A percentile compares a stretch with the other conserved stretches of the same genome.
Conservation (phyloP, 2,329 filamentous ascomycete species). For the Scleromitrula shiraiana region DNA sequence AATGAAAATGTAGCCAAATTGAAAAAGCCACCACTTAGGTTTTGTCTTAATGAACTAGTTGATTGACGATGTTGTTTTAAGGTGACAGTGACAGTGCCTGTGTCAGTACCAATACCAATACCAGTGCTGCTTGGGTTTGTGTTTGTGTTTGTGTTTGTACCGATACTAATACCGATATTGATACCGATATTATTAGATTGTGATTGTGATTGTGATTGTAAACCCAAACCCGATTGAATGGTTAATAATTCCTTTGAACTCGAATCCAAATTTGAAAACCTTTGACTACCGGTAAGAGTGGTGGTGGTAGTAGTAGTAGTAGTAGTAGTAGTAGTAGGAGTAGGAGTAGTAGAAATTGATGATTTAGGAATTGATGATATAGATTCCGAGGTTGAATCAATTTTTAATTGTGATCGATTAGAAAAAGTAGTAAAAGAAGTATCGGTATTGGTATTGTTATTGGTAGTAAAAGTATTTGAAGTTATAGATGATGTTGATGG, state of each 20-base stretch:
- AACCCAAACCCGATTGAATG: no score
- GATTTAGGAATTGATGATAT: no score
- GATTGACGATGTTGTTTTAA: slow-evolving; percentile 21
- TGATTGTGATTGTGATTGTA: neutral
- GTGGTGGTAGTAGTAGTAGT: neutral
- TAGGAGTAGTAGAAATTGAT: neutral
- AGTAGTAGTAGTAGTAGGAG: neutral
- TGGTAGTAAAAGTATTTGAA: no score
- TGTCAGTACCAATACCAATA: slow-evolving; percentile 1
- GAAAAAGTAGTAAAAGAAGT: no score
- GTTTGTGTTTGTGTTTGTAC: neutral
- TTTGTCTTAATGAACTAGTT: slow-evolving; percentile 19
- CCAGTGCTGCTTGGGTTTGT: no score
- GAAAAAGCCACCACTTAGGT: slow-evolving; percentile 22
- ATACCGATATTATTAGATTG: no score
- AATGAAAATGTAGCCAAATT: slow-evolving; percentile 25
- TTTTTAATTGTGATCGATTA: no score
- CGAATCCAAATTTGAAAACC: neutral
- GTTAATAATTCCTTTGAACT: neutral
- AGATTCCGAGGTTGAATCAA: no score
- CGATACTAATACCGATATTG: neutral
- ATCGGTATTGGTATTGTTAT: no score
- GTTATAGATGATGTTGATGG: no score
- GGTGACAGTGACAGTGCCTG: neutral
- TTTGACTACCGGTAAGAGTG: neutral